phyloP scores from a whole-genome alignment of 192 early-diverging fungal species.

The Helicostylum pulchrum region DNA sequence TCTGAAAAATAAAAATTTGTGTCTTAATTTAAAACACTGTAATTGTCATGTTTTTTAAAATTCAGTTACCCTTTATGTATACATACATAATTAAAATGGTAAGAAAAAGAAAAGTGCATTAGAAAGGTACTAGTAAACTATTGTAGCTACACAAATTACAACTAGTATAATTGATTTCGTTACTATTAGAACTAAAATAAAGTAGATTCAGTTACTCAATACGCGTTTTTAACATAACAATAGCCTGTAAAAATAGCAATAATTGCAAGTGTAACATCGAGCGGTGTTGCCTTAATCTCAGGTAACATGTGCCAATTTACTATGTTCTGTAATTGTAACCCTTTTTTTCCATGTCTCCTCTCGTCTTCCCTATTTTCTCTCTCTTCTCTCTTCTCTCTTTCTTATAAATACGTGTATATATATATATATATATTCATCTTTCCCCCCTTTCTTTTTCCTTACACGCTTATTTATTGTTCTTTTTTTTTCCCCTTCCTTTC shows the following conservation, averaged over 20 bases:
- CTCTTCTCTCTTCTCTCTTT: neutral
- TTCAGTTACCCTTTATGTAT: neutral
- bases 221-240: no score
- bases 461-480: neutral
- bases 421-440: constrained; percentile 1
- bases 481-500: neutral
- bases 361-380: neutral
- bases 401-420: neutral
- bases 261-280: constrained; percentile 2
- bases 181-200: no score
- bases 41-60: neutral
- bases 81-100: neutral
- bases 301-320: constrained; percentile 16
- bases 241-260: no score
- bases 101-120: no score
- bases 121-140: no score
- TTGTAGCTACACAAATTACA: no score
- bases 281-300: constrained; percentile 11
- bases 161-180: no score
- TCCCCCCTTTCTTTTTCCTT: neutral
- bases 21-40: no score
- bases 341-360: neutral
- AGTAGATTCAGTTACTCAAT: no score
- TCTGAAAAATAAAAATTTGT: no score
- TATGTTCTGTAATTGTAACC: constrained; percentile 14